Evolutionary conservation across 768 basidiomycete species (phyloP), one percentile per base, ranked within the genome.

Genomic region (Mycena alexandri): DNA sequence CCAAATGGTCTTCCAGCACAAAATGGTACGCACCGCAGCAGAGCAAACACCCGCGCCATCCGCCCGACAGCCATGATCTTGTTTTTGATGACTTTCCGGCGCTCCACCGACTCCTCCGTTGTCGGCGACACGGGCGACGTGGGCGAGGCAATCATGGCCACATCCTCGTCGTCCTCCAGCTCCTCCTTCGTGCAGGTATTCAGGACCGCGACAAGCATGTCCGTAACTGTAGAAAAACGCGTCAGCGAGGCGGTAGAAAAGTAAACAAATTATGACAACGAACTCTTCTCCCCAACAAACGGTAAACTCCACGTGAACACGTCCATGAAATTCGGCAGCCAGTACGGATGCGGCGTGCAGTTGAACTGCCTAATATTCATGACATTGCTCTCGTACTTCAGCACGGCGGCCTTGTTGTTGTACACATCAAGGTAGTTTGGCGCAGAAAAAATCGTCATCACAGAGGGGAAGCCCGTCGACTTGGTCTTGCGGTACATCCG

Each of bases 241-340:
- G 33, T 52, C 46, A 55, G 33, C 2, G 48, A n/a, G 25, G 47
- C 52, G 46, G 57, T 43, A 61, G 51, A 55, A 53, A 36, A 21
- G 41, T 22, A 60, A 16, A 44, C 17, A 34, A 17, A 42, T 42
- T n/a, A n/a, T n/a, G n/a, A 54, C 24, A 16, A 83, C 88, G 71
- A 72, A 95, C 97, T 99, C 82, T 99, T 99, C 79, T 96, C 93
- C 69, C 96, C 98, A 9, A 99, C 98, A 75, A 99, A 99, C 0
- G 98, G 98, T 65, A 99, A 79, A 83, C 92, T 94, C 98, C 98
- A 99, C 0, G 98, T 98, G 77, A 99, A 99, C 24, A 96, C 96
- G 73, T 99, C 97, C 96, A 99, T 98, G 75, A 99, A 99, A 79
- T 99, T 99, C 5, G 98, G 98, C 60, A 99, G 82, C 97, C 97